Conservation (phyloP, 2,329 filamentous ascomycete species). For the Phaeoacremonium minimum region DNA sequence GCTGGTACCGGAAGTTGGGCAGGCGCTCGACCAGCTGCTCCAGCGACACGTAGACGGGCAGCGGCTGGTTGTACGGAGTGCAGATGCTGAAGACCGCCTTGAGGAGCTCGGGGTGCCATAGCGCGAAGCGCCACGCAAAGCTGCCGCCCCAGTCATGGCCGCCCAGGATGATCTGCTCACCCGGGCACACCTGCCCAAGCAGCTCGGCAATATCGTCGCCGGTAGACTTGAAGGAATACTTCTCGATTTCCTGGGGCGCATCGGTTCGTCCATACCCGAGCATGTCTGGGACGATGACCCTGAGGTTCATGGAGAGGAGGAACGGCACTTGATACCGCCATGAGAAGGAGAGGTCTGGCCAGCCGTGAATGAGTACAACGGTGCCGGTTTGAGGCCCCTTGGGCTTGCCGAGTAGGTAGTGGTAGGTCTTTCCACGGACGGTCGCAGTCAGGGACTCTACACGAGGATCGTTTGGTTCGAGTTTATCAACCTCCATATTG, state of each 20-base stretch:
- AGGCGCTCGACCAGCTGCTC: constrained; percentile 51
- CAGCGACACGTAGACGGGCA: constrained; percentile 46
- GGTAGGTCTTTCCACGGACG: constrained; percentile 68
- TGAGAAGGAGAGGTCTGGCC: constrained; percentile 76
- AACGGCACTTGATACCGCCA: constrained; percentile 88
- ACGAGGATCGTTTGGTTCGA: constrained; percentile 62
- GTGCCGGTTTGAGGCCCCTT: constrained; percentile 22
- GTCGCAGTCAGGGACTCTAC: constrained; percentile 58
- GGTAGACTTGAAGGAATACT: constrained; percentile 70
- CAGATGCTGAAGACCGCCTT: constrained; percentile 75
- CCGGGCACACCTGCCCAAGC: constrained; percentile 46
- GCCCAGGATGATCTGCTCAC: constrained; percentile 67
- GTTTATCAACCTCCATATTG: constrained; percentile 52
- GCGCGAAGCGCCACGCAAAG: constrained; percentile 68
- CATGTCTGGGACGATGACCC: constrained; percentile 81
- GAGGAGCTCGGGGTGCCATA: constrained; percentile 70
- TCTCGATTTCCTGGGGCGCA: constrained; percentile 54
- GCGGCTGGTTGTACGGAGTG: constrained; percentile 65
- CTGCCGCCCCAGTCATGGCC: constrained; percentile 87
- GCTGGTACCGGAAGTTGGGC: constrained; percentile 76
- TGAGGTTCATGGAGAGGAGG: constrained; percentile 66
- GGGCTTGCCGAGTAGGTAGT: constrained; percentile 54
- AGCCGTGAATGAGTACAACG: constrained; percentile 61
- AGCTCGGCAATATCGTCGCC: constrained; percentile 73
- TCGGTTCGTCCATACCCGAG: constrained; percentile 80